Base-by-base conservation (phyloP, 2,329 filamentous ascomycete species). In the Claviceps quebecensis region DNA sequence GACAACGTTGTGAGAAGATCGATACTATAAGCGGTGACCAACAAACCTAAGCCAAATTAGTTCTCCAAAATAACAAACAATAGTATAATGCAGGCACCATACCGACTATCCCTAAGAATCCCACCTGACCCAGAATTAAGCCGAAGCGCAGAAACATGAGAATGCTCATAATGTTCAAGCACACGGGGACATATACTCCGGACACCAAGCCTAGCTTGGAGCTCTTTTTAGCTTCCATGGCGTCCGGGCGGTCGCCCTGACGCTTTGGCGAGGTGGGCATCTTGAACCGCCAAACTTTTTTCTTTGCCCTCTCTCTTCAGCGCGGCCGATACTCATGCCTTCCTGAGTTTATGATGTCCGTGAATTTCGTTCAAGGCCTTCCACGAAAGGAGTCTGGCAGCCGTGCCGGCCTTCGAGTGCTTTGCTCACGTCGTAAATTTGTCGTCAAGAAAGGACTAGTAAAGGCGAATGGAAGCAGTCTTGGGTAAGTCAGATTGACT, bases 121-220 rank as follows among this genome's bases (percentile, higher is more conserved):
- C 88, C 55, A 84, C 77, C 62, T 91, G 84, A 8, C 87, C 88
- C 22, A 94, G 72, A 52, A 95, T 86, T 59, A 88, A 82, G 22
- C 88, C 87, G 65, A 95, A 95, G 22, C 88, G 80, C 59, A 95
- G 73, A 68, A 95, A 95, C 87, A 95, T 94, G 55, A 95, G 76
- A 66, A 95, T 94, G 59, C 86, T 91, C 57, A 94, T 70, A 43
- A 95, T 88, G 65, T 93, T 95, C 57, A 94, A 72, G 55, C 84
- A 90, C n/a, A 88, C 88, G 1, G 88, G 88, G 16, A 95, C 85
- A 64, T 89, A 95, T 47, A 94, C 85, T 7, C 86, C 86, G 4
- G 82, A 86, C 57, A 88, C 80, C 8, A 81, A 83, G 39, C 86
- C 86, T 52, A 94, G 73, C 68, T 93, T 93, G 58, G 76, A 61